Evolutionary conservation across 805 yeast species (phyloP).

Genomic region (Barnettozyma sp.): DNA sequence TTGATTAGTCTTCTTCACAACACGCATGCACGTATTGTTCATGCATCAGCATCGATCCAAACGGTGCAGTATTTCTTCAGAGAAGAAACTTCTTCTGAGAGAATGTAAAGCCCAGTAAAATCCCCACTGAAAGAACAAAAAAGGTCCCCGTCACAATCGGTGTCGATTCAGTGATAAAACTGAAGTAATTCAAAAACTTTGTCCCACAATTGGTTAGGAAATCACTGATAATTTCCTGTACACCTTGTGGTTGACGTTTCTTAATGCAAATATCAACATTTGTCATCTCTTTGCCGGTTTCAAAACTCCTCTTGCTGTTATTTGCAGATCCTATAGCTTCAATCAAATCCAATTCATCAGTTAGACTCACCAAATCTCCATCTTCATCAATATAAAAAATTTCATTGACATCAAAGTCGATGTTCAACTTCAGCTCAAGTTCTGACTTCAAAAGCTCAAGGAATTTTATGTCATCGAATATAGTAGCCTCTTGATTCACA

Average conservation of each 20-base stretch:
- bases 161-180: neutral
- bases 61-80: neutral
- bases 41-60: too few species aligned
- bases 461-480: constrained; percentile 19
- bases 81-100: constrained; percentile 6
- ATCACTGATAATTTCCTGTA: constrained; percentile 1
- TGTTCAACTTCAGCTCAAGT: constrained; percentile 19
- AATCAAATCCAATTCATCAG: constrained; percentile 30
- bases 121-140: constrained; percentile 19
- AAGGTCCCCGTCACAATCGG: constrained; percentile 13
- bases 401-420: constrained; percentile 21
- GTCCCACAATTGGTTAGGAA: constrained; percentile 5
- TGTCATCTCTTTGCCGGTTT: neutral
- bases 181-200: constrained; percentile 1
- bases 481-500: constrained; percentile 16
- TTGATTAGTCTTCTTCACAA: too few species aligned
- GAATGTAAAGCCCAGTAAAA: constrained; percentile 19
- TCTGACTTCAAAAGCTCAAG: constrained; percentile 22
- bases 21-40: too few species aligned
- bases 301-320: too few species aligned
- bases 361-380: constrained; percentile 29
- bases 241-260: neutral
- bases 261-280: constrained; percentile 16
- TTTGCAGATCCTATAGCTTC: constrained; percentile 22
- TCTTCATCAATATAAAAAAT: constrained; percentile 35